Evolutionary conservation across 257 asterid species (phyloP).

Genomic region (Mentha longifolia): DNA sequence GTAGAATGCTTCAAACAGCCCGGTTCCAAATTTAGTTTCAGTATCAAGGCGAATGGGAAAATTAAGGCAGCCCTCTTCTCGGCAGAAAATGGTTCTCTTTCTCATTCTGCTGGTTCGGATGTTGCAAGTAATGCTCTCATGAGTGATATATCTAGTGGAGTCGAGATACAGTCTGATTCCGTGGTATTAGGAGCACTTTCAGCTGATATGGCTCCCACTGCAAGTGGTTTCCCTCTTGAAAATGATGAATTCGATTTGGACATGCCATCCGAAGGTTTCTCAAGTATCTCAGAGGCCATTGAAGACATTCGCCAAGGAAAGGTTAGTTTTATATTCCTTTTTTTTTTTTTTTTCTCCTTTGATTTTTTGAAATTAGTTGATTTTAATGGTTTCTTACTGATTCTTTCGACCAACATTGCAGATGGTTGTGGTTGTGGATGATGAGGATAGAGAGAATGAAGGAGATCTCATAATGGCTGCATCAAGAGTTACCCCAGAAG

Average conservation of each 20-base stretch:
- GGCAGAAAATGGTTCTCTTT: conserved; percentile 52
- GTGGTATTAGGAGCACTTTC: conserved; percentile 61
- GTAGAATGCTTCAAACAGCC: conserved; percentile 45
- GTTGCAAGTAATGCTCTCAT: conserved; percentile 41
- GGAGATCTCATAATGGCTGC: conserved; percentile 98
- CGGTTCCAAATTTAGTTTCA: conserved; percentile 46
- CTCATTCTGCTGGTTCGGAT: conserved; percentile 40
- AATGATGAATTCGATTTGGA: conserved; percentile 76
- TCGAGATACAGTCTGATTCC: conserved; percentile 63
- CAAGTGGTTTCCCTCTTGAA: conserved; percentile 59
- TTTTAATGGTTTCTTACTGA: conserved; percentile 18
- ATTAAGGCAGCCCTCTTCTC: conserved; percentile 54
- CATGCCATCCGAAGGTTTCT: conserved; percentile 74
- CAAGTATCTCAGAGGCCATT: conserved; percentile 78
- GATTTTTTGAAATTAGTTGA: conserved; percentile 19
- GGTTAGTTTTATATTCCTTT: conserved; percentile 40
- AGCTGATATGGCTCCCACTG: conserved; percentile 65
- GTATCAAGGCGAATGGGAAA: conserved; percentile 45
- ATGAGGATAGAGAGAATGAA: conserved; percentile 98
- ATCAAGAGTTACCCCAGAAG: conserved; percentile 90
- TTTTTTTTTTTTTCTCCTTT: background rate
- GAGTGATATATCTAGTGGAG: conserved; percentile 54
- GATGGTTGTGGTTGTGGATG: conserved; percentile 97
- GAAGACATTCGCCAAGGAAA: conserved; percentile 90
- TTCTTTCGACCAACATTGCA: conserved; percentile 40